Conservation (phyloP, 306 rosid species). For the Oemleria cerasiformis region DNA sequence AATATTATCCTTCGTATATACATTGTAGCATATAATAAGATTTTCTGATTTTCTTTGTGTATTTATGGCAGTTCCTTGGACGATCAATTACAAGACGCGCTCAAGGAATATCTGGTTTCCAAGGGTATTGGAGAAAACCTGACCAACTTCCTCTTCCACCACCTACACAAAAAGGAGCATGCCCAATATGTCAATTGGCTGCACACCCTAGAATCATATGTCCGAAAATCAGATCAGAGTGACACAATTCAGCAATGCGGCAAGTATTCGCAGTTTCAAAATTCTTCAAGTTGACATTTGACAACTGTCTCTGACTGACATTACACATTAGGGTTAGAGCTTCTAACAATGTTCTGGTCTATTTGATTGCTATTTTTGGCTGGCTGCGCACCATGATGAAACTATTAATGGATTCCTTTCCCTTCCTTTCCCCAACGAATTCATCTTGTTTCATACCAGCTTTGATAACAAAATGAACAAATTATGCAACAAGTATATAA, state of each 20-base stretch:
- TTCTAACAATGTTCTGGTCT: too few relatives aligned
- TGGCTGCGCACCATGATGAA: too few relatives aligned
- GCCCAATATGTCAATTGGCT: constrained; percentile 75
- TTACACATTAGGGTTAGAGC: too few relatives aligned
- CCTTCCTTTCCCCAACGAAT: too few relatives aligned
- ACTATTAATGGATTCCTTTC: too few relatives aligned
- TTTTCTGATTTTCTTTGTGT: constrained; percentile 1
- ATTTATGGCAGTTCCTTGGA: constrained; percentile 50
- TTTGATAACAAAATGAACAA: too few relatives aligned
- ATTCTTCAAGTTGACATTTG: too few relatives aligned
- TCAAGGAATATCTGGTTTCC: constrained; percentile 53
- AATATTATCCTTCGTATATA: not conserved
- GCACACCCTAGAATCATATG: constrained; percentile 43
- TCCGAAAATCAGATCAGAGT: constrained; percentile 27
- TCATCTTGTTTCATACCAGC: too few relatives aligned
- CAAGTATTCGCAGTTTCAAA: not conserved
- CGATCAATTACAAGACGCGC: constrained; percentile 37
- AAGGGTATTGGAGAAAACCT: constrained; percentile 63
- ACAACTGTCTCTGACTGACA: too few relatives aligned
- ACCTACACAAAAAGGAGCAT: constrained; percentile 66
- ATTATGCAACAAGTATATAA: too few relatives aligned
- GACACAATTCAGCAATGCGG: not conserved
- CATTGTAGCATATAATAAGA: not conserved
- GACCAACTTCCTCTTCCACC: constrained; percentile 59
- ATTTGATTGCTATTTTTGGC: too few relatives aligned